A percentile compares a stretch with the other conserved stretches of the same genome.
Evolutionary conservation across 345 rosid genomes (phyloP).

Genomic region (Sonneratia alba): DNA sequence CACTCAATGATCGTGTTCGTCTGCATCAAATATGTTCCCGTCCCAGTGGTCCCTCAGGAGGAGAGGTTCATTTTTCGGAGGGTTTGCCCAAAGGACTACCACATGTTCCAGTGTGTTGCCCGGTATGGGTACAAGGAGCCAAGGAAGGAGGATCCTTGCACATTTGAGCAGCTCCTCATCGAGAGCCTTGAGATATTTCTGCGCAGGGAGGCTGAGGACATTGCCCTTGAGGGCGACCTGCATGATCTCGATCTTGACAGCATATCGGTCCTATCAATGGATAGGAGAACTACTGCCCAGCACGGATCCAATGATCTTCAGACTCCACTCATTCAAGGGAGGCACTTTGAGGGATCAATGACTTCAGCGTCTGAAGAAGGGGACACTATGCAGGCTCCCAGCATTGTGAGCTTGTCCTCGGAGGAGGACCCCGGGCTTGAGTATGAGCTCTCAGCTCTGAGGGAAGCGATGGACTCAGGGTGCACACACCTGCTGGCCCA

Average conservation of each 20-base stretch:
- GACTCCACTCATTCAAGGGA: constrained; percentile 50
- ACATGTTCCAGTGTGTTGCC: constrained; percentile 79
- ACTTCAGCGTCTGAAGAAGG: constrained; percentile 21
- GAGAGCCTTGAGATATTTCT: constrained; percentile 79
- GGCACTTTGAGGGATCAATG: constrained; percentile 18
- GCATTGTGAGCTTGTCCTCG: constrained; percentile 21
- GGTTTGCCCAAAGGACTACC: constrained; percentile 89
- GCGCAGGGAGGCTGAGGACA: constrained; percentile 64
- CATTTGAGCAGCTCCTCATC: constrained; percentile 74
- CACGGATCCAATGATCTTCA: constrained; percentile 42
- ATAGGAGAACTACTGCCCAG: constrained; percentile 7
- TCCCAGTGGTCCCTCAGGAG: constrained; percentile 84
- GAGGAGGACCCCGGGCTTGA: constrained; percentile 75
- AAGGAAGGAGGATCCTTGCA: constrained; percentile 69
- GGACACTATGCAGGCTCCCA: constrained; percentile 35
- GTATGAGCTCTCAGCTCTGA: constrained; percentile 69
- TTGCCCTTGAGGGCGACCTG: constrained; percentile 58
- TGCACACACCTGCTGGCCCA: constrained; percentile 73
- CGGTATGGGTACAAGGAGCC: constrained; percentile 91
- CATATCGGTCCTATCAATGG: constrained; percentile 26
- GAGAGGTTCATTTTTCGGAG: constrained; percentile 86
- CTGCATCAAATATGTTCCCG: constrained; percentile 89
- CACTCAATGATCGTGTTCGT: constrained; percentile 83
- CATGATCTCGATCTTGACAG: constrained; percentile 35
- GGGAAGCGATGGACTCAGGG: constrained; percentile 80